Evolutionary conservation across 2,329 filamentous ascomycete genomes (phyloP), one percentile per base, ranked within the genome.

Genomic region (Fusarium armeniacum): DNA sequence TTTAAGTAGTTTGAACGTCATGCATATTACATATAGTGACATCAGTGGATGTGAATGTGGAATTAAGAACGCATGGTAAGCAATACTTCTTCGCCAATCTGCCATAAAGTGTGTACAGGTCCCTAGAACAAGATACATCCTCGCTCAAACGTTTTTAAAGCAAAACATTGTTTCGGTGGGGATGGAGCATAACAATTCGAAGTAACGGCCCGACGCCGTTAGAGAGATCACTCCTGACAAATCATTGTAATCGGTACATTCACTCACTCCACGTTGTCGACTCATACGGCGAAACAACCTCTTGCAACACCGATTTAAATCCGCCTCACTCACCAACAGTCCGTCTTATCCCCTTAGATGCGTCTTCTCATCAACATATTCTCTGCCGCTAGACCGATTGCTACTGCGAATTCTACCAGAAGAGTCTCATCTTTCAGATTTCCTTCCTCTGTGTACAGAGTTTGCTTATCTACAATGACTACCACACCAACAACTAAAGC

Each of bases 391-490:
- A 71, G 68, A 74, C 62, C 67, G 33, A 51, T 58, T 40, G 35
- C 62, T n/a, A 41, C 64, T 32, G 28, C 59, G 24, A 63, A 43
- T 53, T 33, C 58, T 26, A 58, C 38, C 52, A 68, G 62, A 64
- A 57, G 36, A 45, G 36, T 40, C 58, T 50, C 63, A 32, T 33
- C 53, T 57, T 62, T 68, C 22, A 24, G 24, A 20, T 36, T 60
- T 51, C 16, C 58, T 55, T 33, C 63, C 16, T 46, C 50, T 44
- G 22, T 58, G 18, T 47, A 53, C 9, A 52, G 49, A 64, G 20
- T 38, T 46, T 61, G 49, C 35, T n/a, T 57, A 53, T 67, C 73
- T 66, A 69, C 63, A 53, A 78, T 79, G 78, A 68, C 78, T 20
- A 69, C 72, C 22, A 47, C 64, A 41, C 32, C 62, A 43, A 40